These are phyloP conservation scores for Nannizziopsis arthrosporioides DNA, from an alignment of 2,329 filamentous ascomycete genomes.

Conservation along the genomic window DNA sequence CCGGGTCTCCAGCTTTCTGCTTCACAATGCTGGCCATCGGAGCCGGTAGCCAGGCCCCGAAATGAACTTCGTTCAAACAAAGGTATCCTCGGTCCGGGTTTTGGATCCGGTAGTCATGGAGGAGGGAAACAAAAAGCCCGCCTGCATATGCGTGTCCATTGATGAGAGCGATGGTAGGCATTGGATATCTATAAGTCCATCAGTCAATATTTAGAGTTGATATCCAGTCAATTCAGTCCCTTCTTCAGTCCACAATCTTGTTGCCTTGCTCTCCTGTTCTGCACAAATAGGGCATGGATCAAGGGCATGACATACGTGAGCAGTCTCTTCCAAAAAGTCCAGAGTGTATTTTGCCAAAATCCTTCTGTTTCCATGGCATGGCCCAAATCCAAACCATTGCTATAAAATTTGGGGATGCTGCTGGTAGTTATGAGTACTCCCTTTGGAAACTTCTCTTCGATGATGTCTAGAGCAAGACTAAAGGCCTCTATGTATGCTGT, in stretches of 20 bases:
- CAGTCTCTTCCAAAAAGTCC: constrained; percentile 53
- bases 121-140: constrained; percentile 69
- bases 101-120: constrained; percentile 73
- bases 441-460: constrained; percentile 55
- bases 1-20: constrained; percentile 47
- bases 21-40: constrained; percentile 66
- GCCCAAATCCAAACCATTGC: constrained; percentile 67
- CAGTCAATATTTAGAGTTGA: not conserved
- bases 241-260: too few relatives aligned
- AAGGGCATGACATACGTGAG: constrained; percentile 38
- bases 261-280: too few relatives aligned
- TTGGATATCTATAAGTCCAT: constrained; percentile 47
- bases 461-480: constrained; percentile 59
- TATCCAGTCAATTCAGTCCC: too few relatives aligned
- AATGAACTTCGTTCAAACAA: constrained; percentile 71
- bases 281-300: too few relatives aligned
- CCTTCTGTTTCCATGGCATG: constrained; percentile 49
- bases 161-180: constrained; percentile 69
- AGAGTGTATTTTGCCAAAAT: constrained; percentile 53
- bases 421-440: constrained; percentile 70
- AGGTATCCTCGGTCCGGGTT: constrained; percentile 58
- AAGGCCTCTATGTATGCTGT: constrained; percentile 56
- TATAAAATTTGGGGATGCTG: constrained; percentile 66
- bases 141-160: constrained; percentile 75
- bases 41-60: constrained; percentile 62